Evolutionary conservation across 257 asterid genomes (phyloP), one percentile per base, ranked within the genome.

Genomic region (Solanum microdontum): DNA sequence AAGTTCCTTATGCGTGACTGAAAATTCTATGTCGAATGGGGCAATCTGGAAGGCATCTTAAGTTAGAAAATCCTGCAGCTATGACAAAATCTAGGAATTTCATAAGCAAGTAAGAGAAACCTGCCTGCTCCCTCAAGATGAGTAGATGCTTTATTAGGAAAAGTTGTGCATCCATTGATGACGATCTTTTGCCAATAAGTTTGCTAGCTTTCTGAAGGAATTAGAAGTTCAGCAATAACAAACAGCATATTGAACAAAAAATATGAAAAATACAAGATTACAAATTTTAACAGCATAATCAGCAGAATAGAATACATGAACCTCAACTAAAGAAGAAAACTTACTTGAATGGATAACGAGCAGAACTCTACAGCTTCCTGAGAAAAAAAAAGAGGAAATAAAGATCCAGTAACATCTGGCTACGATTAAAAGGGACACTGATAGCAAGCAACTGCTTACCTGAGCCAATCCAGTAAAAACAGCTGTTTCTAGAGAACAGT

Each of bases 401-500:
- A 91, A 51, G 69, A 80, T 64, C 66, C 69, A 48, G 66, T 37
- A 80, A 37, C 79, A 62, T 60, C 32, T 34, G 64, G 6, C 19
- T 17, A 76, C 28, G 12, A 55, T 37, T 69, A 11, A 34, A 85
- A n/a, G 64, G 83, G 87, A 36, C 69, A 84, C 51, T 83, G 76
- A 64, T 33, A 90, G 74, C 79, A 89, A 87, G 74, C 43, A 84
- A 83, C 86, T 79, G 75, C 85, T 84, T 89, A 93, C 99, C 99
- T 96, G 99, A 55, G 99, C 99, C 92, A 97, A 93, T 80, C 99
- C 99, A 87, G 99, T 96, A 89, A 97, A 96, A 87, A 97, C 99
- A 28, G 95, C 93, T 62, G 94, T 90, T 89, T 97, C 99, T 87
- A 96, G 93, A 89, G 98, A 94, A 88, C 97, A 94, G 88, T 96